Conservation (phyloP, 2,329 filamentous ascomycete genomes). For the Beauveria pseudobassiana region DNA sequence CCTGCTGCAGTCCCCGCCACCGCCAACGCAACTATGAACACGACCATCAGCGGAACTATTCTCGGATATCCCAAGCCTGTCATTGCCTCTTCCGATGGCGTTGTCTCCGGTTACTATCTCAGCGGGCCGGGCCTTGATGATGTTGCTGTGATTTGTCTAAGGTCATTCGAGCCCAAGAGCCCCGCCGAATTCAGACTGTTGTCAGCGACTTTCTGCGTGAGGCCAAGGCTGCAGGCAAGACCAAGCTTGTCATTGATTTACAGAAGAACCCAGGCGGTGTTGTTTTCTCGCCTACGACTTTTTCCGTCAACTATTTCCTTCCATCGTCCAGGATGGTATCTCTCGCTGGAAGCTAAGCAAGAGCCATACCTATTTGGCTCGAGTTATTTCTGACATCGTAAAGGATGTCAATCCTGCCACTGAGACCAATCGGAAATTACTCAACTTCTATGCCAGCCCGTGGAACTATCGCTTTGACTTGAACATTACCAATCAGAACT, state of each 20-base stretch:
- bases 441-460: constrained; percentile 39
- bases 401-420: constrained; percentile 39
- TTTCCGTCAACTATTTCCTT: constrained; percentile 47
- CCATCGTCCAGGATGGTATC: constrained; percentile 31
- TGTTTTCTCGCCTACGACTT: constrained; percentile 54
- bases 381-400: constrained; percentile 31
- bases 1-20: no score
- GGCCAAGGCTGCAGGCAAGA: constrained; percentile 42
- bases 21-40: no score
- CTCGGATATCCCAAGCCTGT: constrained; percentile 24
- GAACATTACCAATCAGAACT: constrained; percentile 39
- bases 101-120: constrained; percentile 28
- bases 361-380: constrained; percentile 36
- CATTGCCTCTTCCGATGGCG: constrained; percentile 21
- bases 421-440: constrained; percentile 24
- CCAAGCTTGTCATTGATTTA: constrained; percentile 53
- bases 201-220: constrained; percentile 27
- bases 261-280: constrained; percentile 53
- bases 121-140: constrained; percentile 26
- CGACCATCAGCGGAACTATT: not conserved
- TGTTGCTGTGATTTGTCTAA: constrained; percentile 25
- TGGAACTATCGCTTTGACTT: constrained; percentile 47
- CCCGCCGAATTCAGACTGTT: constrained; percentile 28
- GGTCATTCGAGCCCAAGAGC: constrained; percentile 21
- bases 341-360: constrained; percentile 31